Conservation (phyloP, 352 stramenopile species). For the Salisapilia sapeloensis region DNA sequence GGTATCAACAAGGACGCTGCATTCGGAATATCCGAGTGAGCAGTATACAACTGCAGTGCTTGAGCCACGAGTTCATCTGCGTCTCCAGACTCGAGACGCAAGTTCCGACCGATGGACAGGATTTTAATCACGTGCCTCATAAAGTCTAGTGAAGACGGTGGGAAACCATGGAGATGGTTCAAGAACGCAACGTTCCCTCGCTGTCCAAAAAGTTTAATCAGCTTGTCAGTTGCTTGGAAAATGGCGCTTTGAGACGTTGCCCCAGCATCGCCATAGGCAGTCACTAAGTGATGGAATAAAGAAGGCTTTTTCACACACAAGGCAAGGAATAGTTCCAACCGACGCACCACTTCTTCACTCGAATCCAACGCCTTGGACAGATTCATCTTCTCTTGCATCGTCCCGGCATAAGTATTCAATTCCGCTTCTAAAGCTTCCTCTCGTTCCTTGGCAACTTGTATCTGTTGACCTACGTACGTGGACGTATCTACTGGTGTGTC, state of each 20-base stretch:
- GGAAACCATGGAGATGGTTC: slow-evolving; percentile 45
- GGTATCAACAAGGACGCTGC: slow-evolving; percentile 56
- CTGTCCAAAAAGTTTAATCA: slow-evolving; percentile 74
- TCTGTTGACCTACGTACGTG: not conserved
- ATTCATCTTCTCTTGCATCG: slow-evolving; percentile 17
- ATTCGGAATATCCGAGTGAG: slow-evolving; percentile 33
- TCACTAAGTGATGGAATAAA: slow-evolving; percentile 34
- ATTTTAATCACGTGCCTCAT: slow-evolving; percentile 68
- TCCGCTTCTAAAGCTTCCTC: slow-evolving; percentile 6
- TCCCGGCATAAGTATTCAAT: slow-evolving; percentile 19
- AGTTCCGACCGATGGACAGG: too few relatives aligned
- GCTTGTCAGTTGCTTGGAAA: slow-evolving; percentile 65
- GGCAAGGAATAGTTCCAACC: slow-evolving; percentile 50
- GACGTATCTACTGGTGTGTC: not conserved
- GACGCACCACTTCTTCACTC: slow-evolving; percentile 40
- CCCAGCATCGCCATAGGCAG: slow-evolving; percentile 33
- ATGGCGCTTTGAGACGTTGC: slow-evolving; percentile 50
- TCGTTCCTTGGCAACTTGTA: too few relatives aligned
- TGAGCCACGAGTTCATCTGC: slow-evolving; percentile 36
- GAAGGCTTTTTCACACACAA: slow-evolving; percentile 63
- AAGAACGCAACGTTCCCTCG: slow-evolving; percentile 38
- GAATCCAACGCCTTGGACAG: slow-evolving; percentile 17
- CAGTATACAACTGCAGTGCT: slow-evolving; percentile 40
- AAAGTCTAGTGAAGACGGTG: slow-evolving; percentile 32
- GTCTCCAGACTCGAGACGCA: slow-evolving; percentile 9